A percentile compares a stretch with the other conserved stretches of the same genome.
These are phyloP conservation scores for Quercus berberidifolia DNA, from an alignment of 306 rosid species.

Conservation along the genomic window DNA sequence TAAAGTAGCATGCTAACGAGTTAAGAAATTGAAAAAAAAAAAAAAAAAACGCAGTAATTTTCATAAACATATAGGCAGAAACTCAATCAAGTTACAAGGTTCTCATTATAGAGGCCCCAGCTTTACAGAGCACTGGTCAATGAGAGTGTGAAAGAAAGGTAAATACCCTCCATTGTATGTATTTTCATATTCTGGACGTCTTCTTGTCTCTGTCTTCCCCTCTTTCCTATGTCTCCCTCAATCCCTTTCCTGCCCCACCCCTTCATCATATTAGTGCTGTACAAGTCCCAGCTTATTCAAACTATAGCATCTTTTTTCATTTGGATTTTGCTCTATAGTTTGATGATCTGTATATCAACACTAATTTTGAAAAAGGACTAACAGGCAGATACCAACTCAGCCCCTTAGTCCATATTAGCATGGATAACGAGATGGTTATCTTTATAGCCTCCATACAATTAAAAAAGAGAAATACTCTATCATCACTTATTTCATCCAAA, in stretches of 20 bases:
- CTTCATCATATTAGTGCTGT: neutral
- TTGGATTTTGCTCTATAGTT: neutral
- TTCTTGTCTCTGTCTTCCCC: neutral
- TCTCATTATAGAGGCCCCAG: too few species aligned
- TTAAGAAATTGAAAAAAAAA: too few species aligned
- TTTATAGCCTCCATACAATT: neutral
- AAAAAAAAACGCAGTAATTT: too few species aligned
- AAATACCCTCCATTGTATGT: too few species aligned
- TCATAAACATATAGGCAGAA: too few species aligned
- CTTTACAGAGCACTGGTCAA: too few species aligned
- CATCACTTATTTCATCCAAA: slow-evolving; percentile 26
- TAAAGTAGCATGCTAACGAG: too few species aligned
- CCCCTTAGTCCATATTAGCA: neutral
- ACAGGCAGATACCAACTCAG: too few species aligned
- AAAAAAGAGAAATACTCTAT: neutral
- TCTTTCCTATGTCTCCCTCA: neutral
- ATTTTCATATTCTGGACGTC: neutral
- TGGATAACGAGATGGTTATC: neutral
- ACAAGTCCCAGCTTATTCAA: neutral
- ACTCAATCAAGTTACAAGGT: too few species aligned
- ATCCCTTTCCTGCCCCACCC: neutral
- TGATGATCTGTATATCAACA: neutral
- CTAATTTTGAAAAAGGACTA: neutral
- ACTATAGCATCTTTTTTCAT: neutral
- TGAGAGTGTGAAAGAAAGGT: too few species aligned